Evolutionary conservation across 169 alveolate genomes (phyloP).

Genomic region (Plasmodium vivax): DNA sequence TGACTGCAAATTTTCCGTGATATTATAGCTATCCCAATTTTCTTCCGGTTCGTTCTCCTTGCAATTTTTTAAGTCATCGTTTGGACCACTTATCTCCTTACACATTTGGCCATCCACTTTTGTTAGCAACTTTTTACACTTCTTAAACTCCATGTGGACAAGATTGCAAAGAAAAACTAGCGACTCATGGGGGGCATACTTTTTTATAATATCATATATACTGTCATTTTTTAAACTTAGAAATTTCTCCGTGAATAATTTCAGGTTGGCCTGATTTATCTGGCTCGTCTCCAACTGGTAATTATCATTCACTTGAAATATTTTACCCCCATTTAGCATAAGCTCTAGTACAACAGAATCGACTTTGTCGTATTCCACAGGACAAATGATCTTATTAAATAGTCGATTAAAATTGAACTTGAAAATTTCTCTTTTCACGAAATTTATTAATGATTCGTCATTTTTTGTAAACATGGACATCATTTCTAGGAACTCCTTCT

Average conservation of each 20-base stretch:
- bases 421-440: conserved; percentile 48
- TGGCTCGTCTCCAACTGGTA: conserved; percentile 26
- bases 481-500: conserved; percentile 39
- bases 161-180: conserved; percentile 38
- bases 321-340: conserved; percentile 54
- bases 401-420: conserved; percentile 34
- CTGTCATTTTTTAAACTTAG: conserved; percentile 16
- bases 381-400: conserved; percentile 43
- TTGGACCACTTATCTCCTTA: not conserved
- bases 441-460: conserved; percentile 29
- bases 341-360: conserved; percentile 51
- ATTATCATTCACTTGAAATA: conserved; percentile 37
- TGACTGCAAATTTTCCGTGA: not conserved
- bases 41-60: not conserved
- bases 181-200: conserved; percentile 33
- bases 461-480: conserved; percentile 14
- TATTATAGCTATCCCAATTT: not conserved
- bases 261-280: conserved; percentile 25
- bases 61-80: not conserved
- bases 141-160: conserved; percentile 36
- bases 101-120: not conserved
- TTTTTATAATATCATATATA: conserved; percentile 40
- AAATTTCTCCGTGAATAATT: conserved; percentile 36
- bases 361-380: conserved; percentile 7
- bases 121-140: conserved; percentile 20